Base-by-base conservation (phyloP, 2,329 filamentous ascomycete species). In the Emmonsiellopsis sp. region DNA sequence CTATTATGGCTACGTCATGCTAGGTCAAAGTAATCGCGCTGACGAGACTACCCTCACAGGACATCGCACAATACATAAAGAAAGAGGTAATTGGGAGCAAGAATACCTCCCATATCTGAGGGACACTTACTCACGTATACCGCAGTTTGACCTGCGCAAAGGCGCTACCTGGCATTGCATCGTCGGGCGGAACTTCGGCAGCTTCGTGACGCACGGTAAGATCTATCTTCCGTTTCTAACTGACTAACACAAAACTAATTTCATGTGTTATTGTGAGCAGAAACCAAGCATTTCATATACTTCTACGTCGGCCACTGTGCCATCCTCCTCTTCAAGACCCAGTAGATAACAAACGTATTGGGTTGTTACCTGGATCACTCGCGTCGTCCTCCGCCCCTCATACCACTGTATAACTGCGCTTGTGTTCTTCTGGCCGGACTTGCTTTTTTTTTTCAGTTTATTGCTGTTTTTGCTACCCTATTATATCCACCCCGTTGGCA, bases 221-320 rank as follows among this genome's bases (percentile, higher is more conserved):
- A 58, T 51, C 35, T 47, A 26, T 44, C 48, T 7, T 41, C n/a
- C 20, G 11, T 46, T 16, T 16, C 32, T 45, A n/a, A 44, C 16
- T 20, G 11, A 20, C 20, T 34, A 26, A 5, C 20, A 26, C 3
- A 26, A 26, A 26, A 26, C 20, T 31, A 8, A 26, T 15, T 15
- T 15, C 26, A 13, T 30, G 13, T 35, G 11, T 49, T 47, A 37
- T 16, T 38, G 54, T 31, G 7, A 42, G 38, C 76, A 96, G 93
- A 97, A 74, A 97, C 93, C 31, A 97, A 97, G 77, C 93, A 98
- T 75, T 98, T 98, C 78, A 96, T 98, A 71, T 98, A 98, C 78
- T 98, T 98, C 78, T 98, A 98, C 77, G 86, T 98, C 56, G 93
- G 93, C 52, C 93, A 97, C 79, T 96, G 90, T 73, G 93, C 93